These are phyloP conservation scores for Verticillium alfalfae DNA, from an alignment of 2,329 filamentous ascomycete species.

Conservation along the genomic window DNA sequence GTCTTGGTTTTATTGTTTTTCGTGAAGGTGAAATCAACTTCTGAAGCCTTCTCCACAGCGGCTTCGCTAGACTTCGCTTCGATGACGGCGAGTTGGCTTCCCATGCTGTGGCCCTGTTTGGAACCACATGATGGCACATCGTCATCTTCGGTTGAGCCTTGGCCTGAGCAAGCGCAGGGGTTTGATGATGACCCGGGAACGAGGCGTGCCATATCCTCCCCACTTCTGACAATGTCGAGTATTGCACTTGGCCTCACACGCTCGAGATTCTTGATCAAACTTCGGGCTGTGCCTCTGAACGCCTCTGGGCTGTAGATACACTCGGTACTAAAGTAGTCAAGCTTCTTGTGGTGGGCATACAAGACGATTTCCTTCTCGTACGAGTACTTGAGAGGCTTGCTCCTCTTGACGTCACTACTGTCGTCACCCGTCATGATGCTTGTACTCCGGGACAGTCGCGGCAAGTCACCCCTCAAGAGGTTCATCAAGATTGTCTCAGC, in stretches of 20 bases:
- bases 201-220: constrained; percentile 92
- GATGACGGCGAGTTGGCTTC: not conserved
- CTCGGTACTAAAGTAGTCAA: constrained; percentile 98
- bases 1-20: not conserved
- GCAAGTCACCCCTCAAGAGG: constrained; percentile 80
- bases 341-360: constrained; percentile 92
- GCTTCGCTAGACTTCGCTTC: constrained; percentile 36
- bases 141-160: constrained; percentile 52
- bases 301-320: constrained; percentile 98
- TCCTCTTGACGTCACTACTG: constrained; percentile 84
- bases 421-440: constrained; percentile 78
- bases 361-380: constrained; percentile 99
- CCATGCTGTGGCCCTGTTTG: constrained; percentile 10
- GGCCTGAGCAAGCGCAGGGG: constrained; percentile 34
- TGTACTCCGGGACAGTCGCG: constrained; percentile 80
- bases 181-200: constrained; percentile 56
- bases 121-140: constrained; percentile 42
- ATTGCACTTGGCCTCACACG: constrained; percentile 91
- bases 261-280: constrained; percentile 91
- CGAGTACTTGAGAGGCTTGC: constrained; percentile 95
- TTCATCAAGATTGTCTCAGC: constrained; percentile 99
- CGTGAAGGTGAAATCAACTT: constrained; percentile 56
- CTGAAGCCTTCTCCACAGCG: constrained; percentile 53
- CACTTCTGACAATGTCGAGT: constrained; percentile 87
- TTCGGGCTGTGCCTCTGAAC: constrained; percentile 86